A percentile compares a stretch with the other conserved stretches of the same genome.
These are phyloP conservation scores for Rhynchospora pubera DNA, from an alignment of 176 grass and related monocot species.

Conservation along the genomic window DNA sequence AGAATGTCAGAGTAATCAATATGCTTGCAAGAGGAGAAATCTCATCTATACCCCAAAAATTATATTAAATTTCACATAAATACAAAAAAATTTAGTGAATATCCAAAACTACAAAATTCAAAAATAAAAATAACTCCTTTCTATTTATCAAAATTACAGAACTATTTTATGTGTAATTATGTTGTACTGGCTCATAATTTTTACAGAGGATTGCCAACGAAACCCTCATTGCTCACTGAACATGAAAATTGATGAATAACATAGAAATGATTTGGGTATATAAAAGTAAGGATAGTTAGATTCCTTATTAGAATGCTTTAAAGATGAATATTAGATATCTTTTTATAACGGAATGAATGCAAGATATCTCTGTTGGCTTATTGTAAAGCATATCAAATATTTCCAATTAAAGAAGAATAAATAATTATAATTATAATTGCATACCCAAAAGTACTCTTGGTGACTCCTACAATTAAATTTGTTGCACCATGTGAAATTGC, in stretches of 20 bases:
- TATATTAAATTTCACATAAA: not conserved
- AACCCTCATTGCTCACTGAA: not conserved
- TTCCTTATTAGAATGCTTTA: not conserved
- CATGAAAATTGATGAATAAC: not conserved
- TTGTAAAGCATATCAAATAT: not conserved
- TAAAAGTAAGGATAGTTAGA: not conserved
- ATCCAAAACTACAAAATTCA: not conserved
- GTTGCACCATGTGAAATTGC: constrained; percentile 33
- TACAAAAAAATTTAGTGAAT: not conserved
- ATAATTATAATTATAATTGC: too few species aligned
- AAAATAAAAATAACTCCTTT: not conserved
- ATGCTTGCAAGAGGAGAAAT: not conserved
- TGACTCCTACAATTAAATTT: constrained; percentile 52
- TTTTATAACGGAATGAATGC: not conserved
- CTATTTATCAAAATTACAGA: not conserved
- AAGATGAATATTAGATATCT: not conserved
- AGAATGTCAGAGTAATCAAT: not conserved
- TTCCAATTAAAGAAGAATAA: not conserved
- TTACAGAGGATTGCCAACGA: not conserved
- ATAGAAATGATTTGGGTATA: not conserved
- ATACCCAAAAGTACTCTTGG: constrained; percentile 64
- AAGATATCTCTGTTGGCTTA: not conserved
- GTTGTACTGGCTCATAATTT: not conserved
- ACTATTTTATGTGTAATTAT: not conserved
- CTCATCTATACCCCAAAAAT: constrained; percentile 1